Base-by-base conservation (phyloP, 2,329 filamentous ascomycete genomes). In the Pyricularia pennisetigena region DNA sequence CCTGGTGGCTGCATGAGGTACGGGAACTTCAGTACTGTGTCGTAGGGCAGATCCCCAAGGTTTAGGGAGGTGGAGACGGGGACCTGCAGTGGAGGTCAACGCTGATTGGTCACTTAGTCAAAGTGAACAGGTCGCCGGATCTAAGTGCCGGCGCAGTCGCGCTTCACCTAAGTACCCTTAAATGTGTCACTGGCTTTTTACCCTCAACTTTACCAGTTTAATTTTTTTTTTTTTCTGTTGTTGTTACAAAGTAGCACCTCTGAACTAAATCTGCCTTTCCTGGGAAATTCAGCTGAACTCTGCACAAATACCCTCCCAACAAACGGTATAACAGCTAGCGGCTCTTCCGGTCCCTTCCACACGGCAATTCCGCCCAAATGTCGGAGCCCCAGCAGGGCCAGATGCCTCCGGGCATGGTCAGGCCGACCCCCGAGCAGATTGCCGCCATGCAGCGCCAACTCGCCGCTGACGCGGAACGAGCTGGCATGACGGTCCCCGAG, bases 361-460 rank as follows among this genome's bases (percentile, higher is more conserved):
- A n/a, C 20, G 41, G 30, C 64, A 23, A 26, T 62, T 49, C 64
- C n/a, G n/a, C 69, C 69, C 72, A 68, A 68, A 75, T 72, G 74
- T 73, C 71, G 72, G 70, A 69, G 72, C 70, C 70, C 71, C 71
- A 68, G 69, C 74, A 68, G 9, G 57, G 70, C 69, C 66, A 49
- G 74, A 71, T 69, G 64, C 76, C 77, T 35, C 66, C 68, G 10
- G 68, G 68, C 35, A 67, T 68, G 67, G 80, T 82, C 72, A 82
- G 79, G 77, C 92, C 92, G 41, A 88, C 89, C 24, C 93, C 91
- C 65, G 90, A 97, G 80, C 93, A 97, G 81, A 91, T 97, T 71
- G 86, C 87, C 68, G 85, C 86, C 68, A 95, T 97, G 85, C 92
- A 96, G 78, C 87, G 88, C 73, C 90, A 95, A 79, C 82, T 97